Evolutionary conservation across 257 asterid genomes (phyloP).

Genomic region (Penstemon barbatus): DNA sequence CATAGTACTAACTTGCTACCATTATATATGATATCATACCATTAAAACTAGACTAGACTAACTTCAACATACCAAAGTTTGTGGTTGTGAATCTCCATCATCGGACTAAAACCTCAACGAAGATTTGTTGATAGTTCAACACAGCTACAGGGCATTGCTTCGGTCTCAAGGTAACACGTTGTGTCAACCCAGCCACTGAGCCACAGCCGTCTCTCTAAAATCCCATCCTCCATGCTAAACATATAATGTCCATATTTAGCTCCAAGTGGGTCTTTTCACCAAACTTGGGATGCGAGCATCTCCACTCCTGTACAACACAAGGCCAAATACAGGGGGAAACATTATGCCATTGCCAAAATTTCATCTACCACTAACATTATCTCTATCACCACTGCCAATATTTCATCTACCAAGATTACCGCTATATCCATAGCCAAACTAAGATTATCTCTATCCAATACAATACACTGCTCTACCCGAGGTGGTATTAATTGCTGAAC

Average conservation of each 20-base stretch:
- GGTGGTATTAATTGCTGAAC: constrained; percentile 36
- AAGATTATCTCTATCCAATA: constrained; percentile 54
- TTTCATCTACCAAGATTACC: constrained; percentile 39
- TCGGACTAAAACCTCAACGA: constrained; percentile 29
- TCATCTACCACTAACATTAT: constrained; percentile 46
- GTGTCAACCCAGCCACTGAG: constrained; percentile 33
- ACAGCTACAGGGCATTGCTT: constrained; percentile 36
- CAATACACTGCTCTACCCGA: constrained; percentile 42
- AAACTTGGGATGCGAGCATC: constrained; percentile 48
- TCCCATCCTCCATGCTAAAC: constrained; percentile 37
- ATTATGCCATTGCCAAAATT: constrained; percentile 61
- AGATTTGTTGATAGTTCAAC: constrained; percentile 24
- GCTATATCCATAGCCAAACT: too few species aligned
- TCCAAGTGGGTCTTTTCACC: constrained; percentile 44
- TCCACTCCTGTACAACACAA: constrained; percentile 79
- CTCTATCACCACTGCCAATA: constrained; percentile 3
- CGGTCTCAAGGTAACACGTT: constrained; percentile 33
- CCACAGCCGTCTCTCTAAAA: constrained; percentile 35
- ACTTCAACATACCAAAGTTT: constrained; percentile 28
- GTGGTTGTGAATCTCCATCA: constrained; percentile 24
- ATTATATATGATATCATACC: constrained; percentile 3
- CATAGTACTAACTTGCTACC: background rate
- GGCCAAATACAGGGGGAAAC: constrained; percentile 75
- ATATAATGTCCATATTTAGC: constrained; percentile 34
- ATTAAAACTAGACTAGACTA: background rate